A percentile compares a stretch with the other conserved stretches of the same genome.
phyloP scores from a whole-genome alignment of 1,139 yeast species.

The Lodderomyces metapsilosis region DNA sequence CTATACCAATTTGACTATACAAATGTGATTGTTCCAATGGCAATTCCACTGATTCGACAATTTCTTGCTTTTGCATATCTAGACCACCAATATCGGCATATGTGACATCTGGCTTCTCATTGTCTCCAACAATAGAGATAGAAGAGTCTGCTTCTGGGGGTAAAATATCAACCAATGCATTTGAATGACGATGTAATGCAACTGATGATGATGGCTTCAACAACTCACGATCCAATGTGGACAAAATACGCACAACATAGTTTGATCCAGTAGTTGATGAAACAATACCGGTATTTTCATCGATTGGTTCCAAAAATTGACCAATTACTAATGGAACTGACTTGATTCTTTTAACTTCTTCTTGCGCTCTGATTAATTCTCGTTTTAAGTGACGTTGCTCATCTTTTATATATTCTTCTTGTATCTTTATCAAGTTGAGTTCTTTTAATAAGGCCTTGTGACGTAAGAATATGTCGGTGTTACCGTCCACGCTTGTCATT shows the following conservation, averaged over 20 bases:
- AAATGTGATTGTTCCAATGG: constrained; percentile 96
- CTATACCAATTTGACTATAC: constrained; percentile 96
- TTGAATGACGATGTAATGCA: constrained; percentile 96
- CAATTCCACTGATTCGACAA: constrained; percentile 95
- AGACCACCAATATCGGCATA: constrained; percentile 97
- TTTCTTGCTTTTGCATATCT: constrained; percentile 99
- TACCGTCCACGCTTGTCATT: constrained; percentile 1
- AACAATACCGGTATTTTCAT: constrained; percentile 93
- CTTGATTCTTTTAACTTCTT: constrained; percentile 95
- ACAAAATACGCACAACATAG: constrained; percentile 90
- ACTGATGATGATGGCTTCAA: constrained; percentile 94
- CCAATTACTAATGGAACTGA: constrained; percentile 98
- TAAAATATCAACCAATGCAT: constrained; percentile 92
- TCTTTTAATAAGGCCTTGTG: constrained; percentile 88
- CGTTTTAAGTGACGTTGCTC: constrained; percentile 96
- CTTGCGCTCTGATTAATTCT: constrained; percentile 94
- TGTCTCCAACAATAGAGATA: constrained; percentile 90
- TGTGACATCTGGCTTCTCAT: constrained; percentile 87
- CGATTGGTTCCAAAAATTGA: constrained; percentile 96
- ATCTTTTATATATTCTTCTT: constrained; percentile 95
- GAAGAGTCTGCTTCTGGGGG: constrained; percentile 99
- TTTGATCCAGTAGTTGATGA: constrained; percentile 97
- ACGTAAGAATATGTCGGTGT: constrained; percentile 71
- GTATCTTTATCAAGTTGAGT: constrained; percentile 75
- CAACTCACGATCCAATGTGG: constrained; percentile 91